These are phyloP conservation scores for Mycena vitilis DNA, from an alignment of 768 basidiomycete genomes.

Conservation along the genomic window DNA sequence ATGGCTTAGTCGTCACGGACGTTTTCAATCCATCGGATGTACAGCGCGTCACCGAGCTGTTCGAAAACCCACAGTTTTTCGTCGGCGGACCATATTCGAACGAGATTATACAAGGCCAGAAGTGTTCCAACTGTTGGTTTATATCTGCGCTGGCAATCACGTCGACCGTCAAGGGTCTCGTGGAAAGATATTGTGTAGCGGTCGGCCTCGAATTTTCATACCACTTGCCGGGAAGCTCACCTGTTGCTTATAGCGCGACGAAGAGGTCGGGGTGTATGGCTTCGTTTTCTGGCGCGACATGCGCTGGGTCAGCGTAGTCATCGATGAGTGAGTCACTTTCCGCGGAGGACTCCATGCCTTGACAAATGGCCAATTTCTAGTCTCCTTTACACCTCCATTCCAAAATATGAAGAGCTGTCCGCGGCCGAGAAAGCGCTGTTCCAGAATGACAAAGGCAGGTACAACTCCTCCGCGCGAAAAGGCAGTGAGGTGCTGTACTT, in stretches of 20 bases:
- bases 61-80: conserved; percentile 47
- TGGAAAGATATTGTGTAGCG: conserved; percentile 50
- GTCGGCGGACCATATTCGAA: conserved; percentile 40
- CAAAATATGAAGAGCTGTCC: conserved; percentile 47
- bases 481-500: conserved; percentile 33
- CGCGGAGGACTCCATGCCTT: not conserved
- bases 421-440: conserved; percentile 44
- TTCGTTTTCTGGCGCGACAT: conserved; percentile 50
- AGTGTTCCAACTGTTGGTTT: conserved; percentile 51
- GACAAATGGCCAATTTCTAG: conserved; percentile 32
- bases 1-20: conserved; percentile 38
- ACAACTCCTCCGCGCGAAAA: conserved; percentile 44
- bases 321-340: conserved; percentile 48
- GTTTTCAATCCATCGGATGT: conserved; percentile 45
- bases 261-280: conserved; percentile 49
- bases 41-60: conserved; percentile 46
- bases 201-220: conserved; percentile 30
- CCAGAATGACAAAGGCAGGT: conserved; percentile 47
- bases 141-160: conserved; percentile 46
- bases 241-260: conserved; percentile 38
- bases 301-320: conserved; percentile 49
- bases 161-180: conserved; percentile 42
- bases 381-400: conserved; percentile 46
- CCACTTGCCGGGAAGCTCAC: conserved; percentile 1
- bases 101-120: conserved; percentile 47